Conservation (phyloP, 805 yeast species). For the Candida silvicultrix region DNA sequence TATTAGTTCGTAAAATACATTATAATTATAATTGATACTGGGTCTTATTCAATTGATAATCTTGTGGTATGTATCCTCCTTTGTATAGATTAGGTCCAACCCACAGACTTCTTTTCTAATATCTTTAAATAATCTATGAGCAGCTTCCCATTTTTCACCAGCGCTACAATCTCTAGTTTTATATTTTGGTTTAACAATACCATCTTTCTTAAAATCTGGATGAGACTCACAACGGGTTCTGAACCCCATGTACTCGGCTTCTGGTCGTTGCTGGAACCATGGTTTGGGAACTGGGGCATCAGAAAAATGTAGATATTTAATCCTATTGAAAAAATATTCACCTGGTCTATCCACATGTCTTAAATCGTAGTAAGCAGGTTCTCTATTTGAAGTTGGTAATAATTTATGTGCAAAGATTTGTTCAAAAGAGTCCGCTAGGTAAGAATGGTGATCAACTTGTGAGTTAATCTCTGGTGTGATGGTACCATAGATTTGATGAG, state of each 20-base stretch:
- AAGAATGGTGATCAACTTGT: conserved; percentile 32
- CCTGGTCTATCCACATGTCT: conserved; percentile 9
- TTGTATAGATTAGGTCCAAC: conserved; percentile 11
- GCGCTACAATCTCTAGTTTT: conserved; percentile 14
- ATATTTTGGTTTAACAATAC: conserved; percentile 2
- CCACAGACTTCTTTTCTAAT: conserved; percentile 19
- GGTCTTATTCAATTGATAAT: conserved; percentile 12
- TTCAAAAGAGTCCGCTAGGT: conserved; percentile 37
- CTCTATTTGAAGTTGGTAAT: conserved; percentile 4
- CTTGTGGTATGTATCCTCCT: conserved; percentile 15
- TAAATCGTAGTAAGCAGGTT: conserved; percentile 15
- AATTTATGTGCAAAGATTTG: conserved; percentile 26
- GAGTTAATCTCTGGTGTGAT: conserved; percentile 41
- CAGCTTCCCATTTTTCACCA: conserved; percentile 16
- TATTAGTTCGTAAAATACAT: too few species aligned
- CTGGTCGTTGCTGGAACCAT: conserved; percentile 32
- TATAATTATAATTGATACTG: too few species aligned
- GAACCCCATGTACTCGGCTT: conserved; percentile 7
- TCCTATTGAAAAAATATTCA: conserved; percentile 18
- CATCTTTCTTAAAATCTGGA: conserved; percentile 7
- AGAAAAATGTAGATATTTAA: conserved; percentile 53
- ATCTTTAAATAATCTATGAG: conserved; percentile 9
- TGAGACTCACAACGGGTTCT: conserved; percentile 14
- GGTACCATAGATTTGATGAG: conserved; percentile 45
- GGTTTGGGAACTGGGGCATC: conserved; percentile 67